Conservation (phyloP, 163 green algal genomes). For the Chlamydomonas reinhardtii region DNA sequence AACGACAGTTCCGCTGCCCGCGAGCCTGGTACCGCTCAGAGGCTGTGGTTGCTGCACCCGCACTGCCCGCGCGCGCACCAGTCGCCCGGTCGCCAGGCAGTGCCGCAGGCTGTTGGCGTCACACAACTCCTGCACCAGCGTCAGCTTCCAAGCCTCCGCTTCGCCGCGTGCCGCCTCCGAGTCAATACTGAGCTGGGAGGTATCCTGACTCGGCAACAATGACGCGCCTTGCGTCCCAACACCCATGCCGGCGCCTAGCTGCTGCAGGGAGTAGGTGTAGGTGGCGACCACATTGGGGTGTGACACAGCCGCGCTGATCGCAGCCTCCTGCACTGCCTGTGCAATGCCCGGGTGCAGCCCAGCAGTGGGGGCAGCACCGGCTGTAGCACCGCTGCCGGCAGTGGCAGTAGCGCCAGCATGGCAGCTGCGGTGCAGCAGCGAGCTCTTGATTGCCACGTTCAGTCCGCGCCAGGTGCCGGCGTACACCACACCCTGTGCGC, state of each 20-base stretch:
- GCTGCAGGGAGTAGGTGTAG: constrained; percentile 12
- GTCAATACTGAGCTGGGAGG: too few species aligned
- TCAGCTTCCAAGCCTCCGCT: background rate
- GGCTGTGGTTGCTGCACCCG: too few species aligned
- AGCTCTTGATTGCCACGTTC: constrained; percentile 53
- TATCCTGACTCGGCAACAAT: too few species aligned
- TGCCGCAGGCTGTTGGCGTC: background rate
- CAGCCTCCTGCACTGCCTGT: constrained; percentile 41
- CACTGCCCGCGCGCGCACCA: background rate
- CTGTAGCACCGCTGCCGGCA: background rate
- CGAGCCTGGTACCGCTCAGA: too few species aligned
- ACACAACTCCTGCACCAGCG: constrained; percentile 34
- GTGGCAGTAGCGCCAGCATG: background rate
- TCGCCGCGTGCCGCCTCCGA: too few species aligned
- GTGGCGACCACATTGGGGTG: constrained; percentile 56
- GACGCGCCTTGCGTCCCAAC: background rate
- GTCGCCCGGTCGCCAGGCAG: background rate
- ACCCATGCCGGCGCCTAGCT: too few species aligned
- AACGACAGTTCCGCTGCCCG: too few species aligned
- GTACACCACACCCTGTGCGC: constrained; percentile 33
- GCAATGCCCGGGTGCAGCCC: background rate
- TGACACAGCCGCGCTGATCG: constrained; percentile 28
- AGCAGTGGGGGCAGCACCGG: too few species aligned
- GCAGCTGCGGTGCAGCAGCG: constrained; percentile 32
- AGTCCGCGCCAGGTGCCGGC: constrained; percentile 32